Evolutionary conservation across 2,329 filamentous ascomycete genomes (phyloP), one percentile per base, ranked within the genome.

Genomic region (Penicillium freii): DNA sequence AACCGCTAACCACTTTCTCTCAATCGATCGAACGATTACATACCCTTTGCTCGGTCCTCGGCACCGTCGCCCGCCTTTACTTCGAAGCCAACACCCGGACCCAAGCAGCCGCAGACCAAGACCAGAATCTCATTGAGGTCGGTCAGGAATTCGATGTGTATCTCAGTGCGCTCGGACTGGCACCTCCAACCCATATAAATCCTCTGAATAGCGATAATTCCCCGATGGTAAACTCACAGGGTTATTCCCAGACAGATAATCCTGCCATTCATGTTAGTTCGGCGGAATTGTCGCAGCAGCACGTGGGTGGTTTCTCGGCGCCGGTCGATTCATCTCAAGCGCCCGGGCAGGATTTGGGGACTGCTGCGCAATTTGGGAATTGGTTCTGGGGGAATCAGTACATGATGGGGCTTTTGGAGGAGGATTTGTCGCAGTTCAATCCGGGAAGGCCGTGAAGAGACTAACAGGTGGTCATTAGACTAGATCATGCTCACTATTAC

Each of bases 351-450:
- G 52, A 49, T 10, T 43, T 13, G 29, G 52, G 52, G 23, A 33
- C 51, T 39, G 53, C 53, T 15, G 39, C 47, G 15, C 81, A 85
- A 45, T 71, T 88, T 58, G 82, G 83, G 2, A 85, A 87, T 60
- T 88, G 86, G 86, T 88, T 87, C 63, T 84, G 83, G 4, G 84
- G 85, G 1, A 88, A 84, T 58, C 79, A 82, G 54, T 85, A 87
- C 64, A 83, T 89, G 75, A 81, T 88, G 76, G 84, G 84, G 0
- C 66, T 88, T 56, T 70, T 88, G 67, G 86, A 89, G 66, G 83
- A 87, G 57, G 85, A 88, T 63, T 46, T 74, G 25, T 69, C 69
- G n/a, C 66, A 71, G 27, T 69, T 72, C 33, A 66, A 69, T 52
- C 62, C 65, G 2, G 58, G 42, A 17, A 36, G 27, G 52, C 42